A percentile compares a stretch with the other conserved stretches of the same genome.
Evolutionary conservation across 768 basidiomycete species (phyloP).

Genomic region (Boletus reticuloceps): DNA sequence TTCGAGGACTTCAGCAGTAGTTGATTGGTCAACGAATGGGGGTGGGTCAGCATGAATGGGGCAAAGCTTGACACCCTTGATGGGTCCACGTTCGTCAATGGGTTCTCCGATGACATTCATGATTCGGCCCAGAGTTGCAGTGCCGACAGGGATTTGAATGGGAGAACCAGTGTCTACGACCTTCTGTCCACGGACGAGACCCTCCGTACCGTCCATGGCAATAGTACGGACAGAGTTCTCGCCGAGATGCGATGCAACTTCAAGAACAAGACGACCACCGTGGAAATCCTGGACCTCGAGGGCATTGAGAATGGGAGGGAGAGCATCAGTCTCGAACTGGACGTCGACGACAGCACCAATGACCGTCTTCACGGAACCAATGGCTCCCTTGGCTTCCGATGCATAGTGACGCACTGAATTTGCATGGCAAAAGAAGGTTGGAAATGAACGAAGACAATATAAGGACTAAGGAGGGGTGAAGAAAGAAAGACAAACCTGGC

Average conservation of each 20-base stretch:
- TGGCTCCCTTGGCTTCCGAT: conserved; percentile 73
- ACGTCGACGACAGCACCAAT: conserved; percentile 99
- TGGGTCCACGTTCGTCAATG: conserved; percentile 99
- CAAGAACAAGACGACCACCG: conserved; percentile 96
- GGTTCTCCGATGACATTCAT: conserved; percentile 99
- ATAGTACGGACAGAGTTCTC: conserved; percentile 99
- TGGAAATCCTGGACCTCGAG: conserved; percentile 95
- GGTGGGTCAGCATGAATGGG: conserved; percentile 99
- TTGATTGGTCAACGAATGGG: conserved; percentile 97
- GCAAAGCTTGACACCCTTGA: conserved; percentile 87
- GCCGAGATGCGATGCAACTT: conserved; percentile 97
- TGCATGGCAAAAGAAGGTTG: neutral
- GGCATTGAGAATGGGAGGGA: conserved; percentile 98
- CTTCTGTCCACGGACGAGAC: conserved; percentile 98
- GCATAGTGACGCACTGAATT: conserved; percentile 79
- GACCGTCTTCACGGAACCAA: conserved; percentile 93
- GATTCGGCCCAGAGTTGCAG: conserved; percentile 94
- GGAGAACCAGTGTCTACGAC: conserved; percentile 96
- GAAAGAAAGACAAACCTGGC: conserved; percentile 45
- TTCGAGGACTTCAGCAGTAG: conserved; percentile 97
- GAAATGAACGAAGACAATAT: neutral
- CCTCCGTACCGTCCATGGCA: conserved; percentile 99
- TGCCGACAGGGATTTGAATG: conserved; percentile 95
- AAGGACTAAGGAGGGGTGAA: neutral
- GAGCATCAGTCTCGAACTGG: conserved; percentile 87